Conservation (phyloP, 768 basidiomycete genomes). For the Mycena leptocephala region DNA sequence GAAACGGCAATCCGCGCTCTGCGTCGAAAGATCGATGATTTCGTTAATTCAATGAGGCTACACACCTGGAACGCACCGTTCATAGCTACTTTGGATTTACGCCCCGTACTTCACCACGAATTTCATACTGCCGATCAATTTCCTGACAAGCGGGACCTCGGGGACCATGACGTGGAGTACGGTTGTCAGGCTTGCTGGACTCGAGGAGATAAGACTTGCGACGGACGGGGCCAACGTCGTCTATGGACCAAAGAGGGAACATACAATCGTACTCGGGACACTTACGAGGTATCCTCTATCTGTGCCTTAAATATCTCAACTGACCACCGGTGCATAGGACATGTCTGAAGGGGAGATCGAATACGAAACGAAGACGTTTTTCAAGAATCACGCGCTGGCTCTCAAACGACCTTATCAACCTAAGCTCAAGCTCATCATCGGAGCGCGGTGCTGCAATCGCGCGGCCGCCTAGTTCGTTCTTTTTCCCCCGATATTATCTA, state of each 20-base stretch:
- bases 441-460: neutral
- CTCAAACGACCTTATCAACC: conserved; percentile 12
- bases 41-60: neutral
- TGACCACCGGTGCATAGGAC: neutral
- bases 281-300: neutral
- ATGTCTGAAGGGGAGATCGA: neutral
- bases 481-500: neutral
- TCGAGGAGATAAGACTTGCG: conserved; percentile 7
- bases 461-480: conserved; percentile 8
- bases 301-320: neutral
- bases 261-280: conserved; percentile 13
- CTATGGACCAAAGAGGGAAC: neutral
- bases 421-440: neutral
- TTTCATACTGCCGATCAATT: neutral
- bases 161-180: neutral
- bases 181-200: conserved; percentile 26
- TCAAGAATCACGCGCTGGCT: conserved; percentile 20
- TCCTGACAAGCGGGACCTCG: neutral
- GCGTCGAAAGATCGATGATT: neutral
- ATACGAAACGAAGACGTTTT: neutral
- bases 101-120: neutral
- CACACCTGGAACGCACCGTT: conserved; percentile 14
- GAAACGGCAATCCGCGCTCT: neutral
- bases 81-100: conserved; percentile 1
- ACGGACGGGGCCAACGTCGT: neutral